Base-by-base conservation (phyloP, 169 alveolate species). In the Eimeria maxima region DNA sequence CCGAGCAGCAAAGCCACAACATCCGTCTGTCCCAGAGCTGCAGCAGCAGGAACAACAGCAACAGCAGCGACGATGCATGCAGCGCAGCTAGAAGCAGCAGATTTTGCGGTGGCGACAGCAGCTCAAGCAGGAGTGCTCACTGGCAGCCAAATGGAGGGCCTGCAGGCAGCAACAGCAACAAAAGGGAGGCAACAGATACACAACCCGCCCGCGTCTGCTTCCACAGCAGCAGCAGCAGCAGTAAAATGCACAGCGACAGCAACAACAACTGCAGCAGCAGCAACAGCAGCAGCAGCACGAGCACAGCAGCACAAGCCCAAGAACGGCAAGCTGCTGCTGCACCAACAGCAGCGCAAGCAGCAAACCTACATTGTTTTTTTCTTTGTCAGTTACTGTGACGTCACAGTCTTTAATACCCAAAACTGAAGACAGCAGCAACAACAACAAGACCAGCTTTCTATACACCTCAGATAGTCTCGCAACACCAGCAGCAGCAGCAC, bases 11-110 rank as follows among this genome's bases (percentile, higher is more conserved):
- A 42, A 55, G 74, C 50, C 45, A 45, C 74, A 5, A 78, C 95
- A 5, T 45, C 95, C 29, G 95, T 55, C 71, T 89, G 88, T 13
- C 76, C 76, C 24, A 89, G 71, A 44, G 57, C 95, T 89, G 95
- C 57, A 47, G 73, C 57, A 29, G 57, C 57, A 50, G 57, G 18
- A 50, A 50, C 57, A 50, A 11, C 57, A 50, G 11, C 5, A 50
- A 5, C 57, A 50, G 57, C 57, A 50, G 57, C 57, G 11, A 50
- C 11, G 11, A 50, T 11, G 57, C 57, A 50, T 50, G 57, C 57
- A 50, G 57, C 57, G 57, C 57, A 50, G 18, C 57, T 50, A 50
- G 57, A 5, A 50, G 57, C 57, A 50, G 57, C 57, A 50, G 57
- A 5, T 7, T 5, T 11, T 7, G 57, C 57, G 11, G 57, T 11